A percentile compares a stretch with the other conserved stretches of the same genome.
Conservation (phyloP, 2,329 filamentous ascomycete species). For the Incumbomyces lentus region DNA sequence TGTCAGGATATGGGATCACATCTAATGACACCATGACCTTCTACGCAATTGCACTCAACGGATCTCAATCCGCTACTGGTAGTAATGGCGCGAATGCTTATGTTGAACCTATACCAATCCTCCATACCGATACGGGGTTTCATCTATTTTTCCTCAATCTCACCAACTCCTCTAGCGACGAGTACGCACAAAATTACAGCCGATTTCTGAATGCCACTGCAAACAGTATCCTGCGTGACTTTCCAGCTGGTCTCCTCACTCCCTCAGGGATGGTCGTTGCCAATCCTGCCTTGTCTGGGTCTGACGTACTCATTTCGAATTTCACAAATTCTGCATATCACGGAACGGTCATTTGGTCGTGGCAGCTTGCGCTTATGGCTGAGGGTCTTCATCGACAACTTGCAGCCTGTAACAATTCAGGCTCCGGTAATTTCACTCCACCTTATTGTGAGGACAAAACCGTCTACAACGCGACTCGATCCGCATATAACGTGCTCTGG, state of each 20-base stretch:
- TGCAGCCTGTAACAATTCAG: constrained; percentile 34
- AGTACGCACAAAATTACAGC: constrained; percentile 45
- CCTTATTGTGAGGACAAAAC: constrained; percentile 41
- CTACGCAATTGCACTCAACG: constrained; percentile 49
- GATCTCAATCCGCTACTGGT: constrained; percentile 23
- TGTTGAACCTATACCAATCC: constrained; percentile 45
- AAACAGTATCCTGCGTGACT: constrained; percentile 46
- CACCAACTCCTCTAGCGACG: constrained; percentile 30
- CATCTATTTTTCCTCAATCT: constrained; percentile 51
- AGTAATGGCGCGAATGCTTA: constrained; percentile 29
- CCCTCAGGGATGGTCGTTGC: constrained; percentile 49
- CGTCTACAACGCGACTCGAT: constrained; percentile 37
- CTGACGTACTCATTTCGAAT: constrained; percentile 38
- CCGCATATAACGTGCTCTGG: constrained; percentile 52
- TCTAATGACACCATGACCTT: constrained; percentile 31
- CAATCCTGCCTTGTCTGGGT: constrained; percentile 48
- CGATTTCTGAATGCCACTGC: constrained; percentile 48
- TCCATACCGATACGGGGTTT: constrained; percentile 57
- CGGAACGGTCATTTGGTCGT: constrained; percentile 55
- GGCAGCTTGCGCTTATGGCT: constrained; percentile 56
- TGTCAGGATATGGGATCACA: constrained; percentile 26
- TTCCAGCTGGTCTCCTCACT: constrained; percentile 49
- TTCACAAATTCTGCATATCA: constrained; percentile 52
- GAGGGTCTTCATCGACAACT: constrained; percentile 50
- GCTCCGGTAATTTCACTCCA: constrained; percentile 21